Base-by-base conservation (phyloP, 2,329 filamentous ascomycete species). In the Hymenoscyphus albidus region DNA sequence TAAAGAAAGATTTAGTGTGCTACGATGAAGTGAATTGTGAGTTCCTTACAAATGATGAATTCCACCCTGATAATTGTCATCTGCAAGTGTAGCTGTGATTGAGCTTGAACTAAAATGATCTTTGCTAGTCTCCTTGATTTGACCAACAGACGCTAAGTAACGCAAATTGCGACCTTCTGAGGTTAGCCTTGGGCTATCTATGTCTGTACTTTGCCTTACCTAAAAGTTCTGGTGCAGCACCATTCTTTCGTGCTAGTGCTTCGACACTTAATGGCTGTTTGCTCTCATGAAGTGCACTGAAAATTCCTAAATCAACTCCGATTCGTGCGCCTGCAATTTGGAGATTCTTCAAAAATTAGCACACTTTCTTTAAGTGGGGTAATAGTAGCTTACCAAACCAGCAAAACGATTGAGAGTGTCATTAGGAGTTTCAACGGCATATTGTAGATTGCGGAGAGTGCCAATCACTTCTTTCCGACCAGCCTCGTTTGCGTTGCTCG, bases 51-150 rank as follows among this genome's bases (percentile, higher is more conserved):
- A 39, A 22, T 60, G 58, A 14, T 60, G 40, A n/a, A 60, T 22
- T 18, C 58, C 58, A n/a, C 58, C 58, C 38, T 60, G 58, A n/a
- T 38, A 32, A 6, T 22, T 39, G 1, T 51, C 22, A n/a, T 38
- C 12, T 9, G 58, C 58, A 31, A 60, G 58, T 3, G 40, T 35
- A 13, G 31, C 27, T 14, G 58, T 51, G 7, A 40, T 60, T 5
- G 9, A 13, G 48, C 40, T 62, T 31, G 31, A 31, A 10, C 27
- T 44, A 32, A 62, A 55, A 35, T 42, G 27, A n/a, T 62, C 59
- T 35, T 56, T 62, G 22, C 40, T 44, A 3, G 27, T 44, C 10
- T 62, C 59, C 32, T 56, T 62, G n/a, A 62, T 62, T 18, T 44
- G 27, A 12, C 59, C 59, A 22, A 55, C 44, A n/a, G 59, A 62